Conservation (phyloP, 345 rosid species). For the Aquilaria malaccensis region DNA sequence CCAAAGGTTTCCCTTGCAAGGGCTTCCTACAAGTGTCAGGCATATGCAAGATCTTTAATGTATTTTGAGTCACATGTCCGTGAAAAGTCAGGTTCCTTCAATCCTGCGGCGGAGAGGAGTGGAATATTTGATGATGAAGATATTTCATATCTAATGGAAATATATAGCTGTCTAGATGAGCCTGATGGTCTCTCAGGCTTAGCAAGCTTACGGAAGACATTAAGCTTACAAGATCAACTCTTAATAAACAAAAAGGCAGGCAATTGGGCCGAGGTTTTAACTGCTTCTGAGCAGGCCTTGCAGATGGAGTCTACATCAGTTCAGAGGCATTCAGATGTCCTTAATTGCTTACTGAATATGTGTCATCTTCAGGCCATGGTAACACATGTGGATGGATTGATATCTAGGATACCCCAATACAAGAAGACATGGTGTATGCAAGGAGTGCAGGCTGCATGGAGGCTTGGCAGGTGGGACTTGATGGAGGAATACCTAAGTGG, state of each 20-base stretch:
- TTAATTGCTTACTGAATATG: constrained; percentile 91
- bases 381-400: constrained; percentile 88
- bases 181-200: constrained; percentile 92
- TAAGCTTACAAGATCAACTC: constrained; percentile 83
- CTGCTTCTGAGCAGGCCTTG: constrained; percentile 93
- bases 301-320: constrained; percentile 90
- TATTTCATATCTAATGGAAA: constrained; percentile 90
- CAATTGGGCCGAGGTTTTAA: constrained; percentile 94
- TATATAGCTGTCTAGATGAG: constrained; percentile 90
- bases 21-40: constrained; percentile 90
- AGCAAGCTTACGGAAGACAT: constrained; percentile 76
- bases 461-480: constrained; percentile 95
- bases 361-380: constrained; percentile 99
- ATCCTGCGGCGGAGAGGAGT: constrained; percentile 85
- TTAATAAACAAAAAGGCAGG: constrained; percentile 82
- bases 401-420: constrained; percentile 80
- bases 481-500: constrained; percentile 93
- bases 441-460: constrained; percentile 99
- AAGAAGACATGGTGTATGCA: constrained; percentile 99
- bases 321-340: constrained; percentile 90
- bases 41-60: constrained; percentile 95
- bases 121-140: constrained; percentile 84
- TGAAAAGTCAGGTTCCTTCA: constrained; percentile 82
- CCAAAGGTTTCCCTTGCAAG: constrained; percentile 87
- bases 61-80: constrained; percentile 91